Percentiles rank a stretch among this genome's conserved stretches.
phyloP scores from a whole-genome alignment of 306 rosid genomes.

The Citrullus amarus region DNA sequence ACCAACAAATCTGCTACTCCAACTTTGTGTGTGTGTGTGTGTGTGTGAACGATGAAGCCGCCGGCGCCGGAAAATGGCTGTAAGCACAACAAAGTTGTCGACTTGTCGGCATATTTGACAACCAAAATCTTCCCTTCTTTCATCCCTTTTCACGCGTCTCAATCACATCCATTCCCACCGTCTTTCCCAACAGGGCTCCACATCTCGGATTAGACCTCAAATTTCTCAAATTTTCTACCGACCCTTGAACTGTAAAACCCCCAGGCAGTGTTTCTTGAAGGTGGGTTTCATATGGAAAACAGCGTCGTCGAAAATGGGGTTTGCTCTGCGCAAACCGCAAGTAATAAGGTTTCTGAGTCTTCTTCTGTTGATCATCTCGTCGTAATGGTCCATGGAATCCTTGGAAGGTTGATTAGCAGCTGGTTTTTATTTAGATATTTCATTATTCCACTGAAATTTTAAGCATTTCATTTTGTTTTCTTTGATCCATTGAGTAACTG shows the following conservation, averaged over 20 bases:
- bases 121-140: neutral
- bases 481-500: neutral
- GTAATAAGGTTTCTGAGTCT: slow-evolving; percentile 47
- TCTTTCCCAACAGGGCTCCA: neutral
- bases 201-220: neutral
- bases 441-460: neutral
- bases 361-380: slow-evolving; percentile 78
- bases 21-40: too few species aligned
- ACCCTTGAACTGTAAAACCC: neutral
- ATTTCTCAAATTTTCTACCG: neutral
- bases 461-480: neutral
- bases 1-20: too few species aligned
- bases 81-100: neutral
- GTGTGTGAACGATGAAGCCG: neutral
- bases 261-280: neutral
- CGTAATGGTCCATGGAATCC: slow-evolving; percentile 82
- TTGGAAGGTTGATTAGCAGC: slow-evolving; percentile 41
- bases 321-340: slow-evolving; percentile 37
- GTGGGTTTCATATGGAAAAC: slow-evolving; percentile 1
- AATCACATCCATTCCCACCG: neutral
- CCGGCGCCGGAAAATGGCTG: neutral
- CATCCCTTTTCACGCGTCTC: neutral
- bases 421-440: too few species aligned
- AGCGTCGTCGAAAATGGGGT: slow-evolving; percentile 10
- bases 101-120: neutral